Base-by-base conservation (phyloP, 805 yeast species). In the Myxozyma sirexii region DNA sequence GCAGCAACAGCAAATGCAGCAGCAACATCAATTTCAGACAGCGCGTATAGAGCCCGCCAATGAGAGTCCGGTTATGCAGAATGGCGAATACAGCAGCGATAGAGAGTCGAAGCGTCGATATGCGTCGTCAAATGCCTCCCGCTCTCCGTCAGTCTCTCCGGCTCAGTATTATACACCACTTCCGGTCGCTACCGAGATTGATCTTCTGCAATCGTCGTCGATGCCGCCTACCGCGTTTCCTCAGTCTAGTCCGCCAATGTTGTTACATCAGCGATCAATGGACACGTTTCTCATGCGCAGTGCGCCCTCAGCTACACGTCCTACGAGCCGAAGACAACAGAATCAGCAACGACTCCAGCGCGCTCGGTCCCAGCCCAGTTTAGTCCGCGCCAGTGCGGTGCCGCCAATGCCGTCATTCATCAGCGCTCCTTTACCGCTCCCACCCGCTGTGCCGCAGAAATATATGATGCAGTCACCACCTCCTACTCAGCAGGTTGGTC, bases 311-410 rank as follows among this genome's bases (percentile, higher is more conserved):
- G 24, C 43, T 17, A 15, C 43, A 13, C 27, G 37, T 7, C 57
- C 42, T 4, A 44, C 43, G 19, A 29, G 21, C 35, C 43, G 41
- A 13, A 45, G 49, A 19, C 57, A 46, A n/a, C 51, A 45, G 33
- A 48, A 44, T 24, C 54, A 56, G 33, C 56, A 52, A 35, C 12
- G 49, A 19, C 56, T 52, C 13, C 56, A 52, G n/a, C 56, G 56
- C 42, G 56, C 49, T 19, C 56, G 56, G 6, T 52, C 56, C 24
- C 56, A 52, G 33, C 56, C 56, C 15, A 44, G 56, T 33, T 27
- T 50, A 17, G 10, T 48, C 10, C 53, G 53, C 31, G 45, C 54
- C 38, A 26, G 46, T 21, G 31, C 48, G 31, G 27, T 38, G 23
- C 42, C 53, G 12, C 43, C 42, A 5, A 26, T 24, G 6, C 43